Conservation (phyloP, 805 yeast genomes). For the Hanseniaspora guilliermondii region DNA sequence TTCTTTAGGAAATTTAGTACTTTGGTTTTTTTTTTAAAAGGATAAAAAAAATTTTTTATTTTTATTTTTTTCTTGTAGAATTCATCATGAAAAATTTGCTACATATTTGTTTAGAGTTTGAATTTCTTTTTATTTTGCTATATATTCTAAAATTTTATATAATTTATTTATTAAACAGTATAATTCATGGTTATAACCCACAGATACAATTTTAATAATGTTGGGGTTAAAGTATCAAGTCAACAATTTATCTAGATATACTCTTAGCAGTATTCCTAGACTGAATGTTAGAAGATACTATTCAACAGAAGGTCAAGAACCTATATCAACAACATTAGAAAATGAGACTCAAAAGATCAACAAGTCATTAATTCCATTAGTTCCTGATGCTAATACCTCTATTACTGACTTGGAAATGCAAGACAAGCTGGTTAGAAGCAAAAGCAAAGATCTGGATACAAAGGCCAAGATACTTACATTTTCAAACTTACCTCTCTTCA, state of each 20-base stretch:
- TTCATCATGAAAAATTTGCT: too few relatives aligned
- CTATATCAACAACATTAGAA: background rate
- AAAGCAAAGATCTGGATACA: constrained; percentile 8
- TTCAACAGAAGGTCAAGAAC: background rate
- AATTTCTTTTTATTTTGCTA: too few relatives aligned
- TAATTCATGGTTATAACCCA: too few relatives aligned
- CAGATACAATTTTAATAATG: background rate
- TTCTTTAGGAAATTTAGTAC: too few relatives aligned
- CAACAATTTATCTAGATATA: background rate
- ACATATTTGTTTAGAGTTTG: too few relatives aligned
- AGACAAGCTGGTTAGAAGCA: constrained; percentile 7
- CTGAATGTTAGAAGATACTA: background rate
- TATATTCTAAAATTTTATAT: too few relatives aligned
- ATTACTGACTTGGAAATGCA: constrained; percentile 7
- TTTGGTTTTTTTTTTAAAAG: too few relatives aligned
- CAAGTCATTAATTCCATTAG: constrained; percentile 5
- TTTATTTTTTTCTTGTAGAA: too few relatives aligned
- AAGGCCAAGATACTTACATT: constrained; percentile 4
- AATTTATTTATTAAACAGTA: too few relatives aligned
- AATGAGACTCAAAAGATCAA: constrained; percentile 1
- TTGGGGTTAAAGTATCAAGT: background rate
- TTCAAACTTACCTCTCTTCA: constrained; percentile 3
- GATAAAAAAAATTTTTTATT: too few relatives aligned
- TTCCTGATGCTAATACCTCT: background rate
- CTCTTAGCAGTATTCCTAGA: background rate